Base-by-base conservation (phyloP, 257 asterid species). In the Lantana camara region DNA sequence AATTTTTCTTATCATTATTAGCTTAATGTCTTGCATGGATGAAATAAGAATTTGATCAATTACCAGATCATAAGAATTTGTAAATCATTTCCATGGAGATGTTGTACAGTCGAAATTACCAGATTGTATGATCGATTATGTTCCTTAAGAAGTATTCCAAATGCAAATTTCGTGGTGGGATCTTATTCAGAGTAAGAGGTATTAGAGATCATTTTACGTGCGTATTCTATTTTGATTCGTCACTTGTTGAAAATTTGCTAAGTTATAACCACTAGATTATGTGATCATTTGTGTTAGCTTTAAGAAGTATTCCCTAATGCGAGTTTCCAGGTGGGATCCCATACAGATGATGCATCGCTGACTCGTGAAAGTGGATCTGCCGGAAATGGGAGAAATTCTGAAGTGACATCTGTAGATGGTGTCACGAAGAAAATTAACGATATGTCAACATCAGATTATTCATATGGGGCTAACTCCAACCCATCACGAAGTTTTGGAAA, bases 321-420 rank as follows among this genome's bases (percentile, higher is more conserved):
- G 13, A 37, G 13, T 56, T 56, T 71, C 60, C 70, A 77, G 87
- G 80, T 8, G 57, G 79, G 47, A 65, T 73, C 51, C 62, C 71
- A 55, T 24, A 7, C 15, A 4, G 69, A 32, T 35, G 62, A 54
- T 71, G 53, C 75, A 64, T 52, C 74, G 0, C 52, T 21, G 7
- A 60, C 52, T 30, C 47, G 30, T 21, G 67, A 45, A 67, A 75
- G 50, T 65, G 79, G 34, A 63, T 60, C 58, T 29, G 34, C 60
- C 1, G 48, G 35, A 17, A 27, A 11, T 40, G 75, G 65, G 50
- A 62, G 52, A 48, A 45, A 41, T 42, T 48, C 68, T 2, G 79
- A 69, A 35, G 35, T 13, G 32, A 27, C 73, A 24, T 16, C 72
- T 0, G 35, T 60, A 19, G 76, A 65, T 59, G 68, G 63, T 22